Conservation (phyloP, 805 yeast species). For the Wickerhamiella sorbophila region DNA sequence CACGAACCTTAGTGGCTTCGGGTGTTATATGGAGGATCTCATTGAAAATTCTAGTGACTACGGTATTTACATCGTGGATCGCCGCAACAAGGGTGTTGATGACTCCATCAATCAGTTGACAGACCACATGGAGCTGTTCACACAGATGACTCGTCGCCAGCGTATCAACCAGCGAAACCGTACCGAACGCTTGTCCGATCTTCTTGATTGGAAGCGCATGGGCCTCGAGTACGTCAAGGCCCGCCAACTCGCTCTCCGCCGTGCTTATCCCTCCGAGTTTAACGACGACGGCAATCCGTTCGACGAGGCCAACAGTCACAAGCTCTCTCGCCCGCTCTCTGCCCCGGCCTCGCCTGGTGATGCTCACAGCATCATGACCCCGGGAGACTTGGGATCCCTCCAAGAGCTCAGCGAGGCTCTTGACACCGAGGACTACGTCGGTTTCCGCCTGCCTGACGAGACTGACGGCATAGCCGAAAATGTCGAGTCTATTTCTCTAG, state of each 20-base stretch:
- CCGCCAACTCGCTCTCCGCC: slow-evolving; percentile 73
- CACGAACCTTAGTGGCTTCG: slow-evolving; percentile 90
- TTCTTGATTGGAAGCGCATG: slow-evolving; percentile 96
- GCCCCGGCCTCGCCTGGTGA: slow-evolving; percentile 96
- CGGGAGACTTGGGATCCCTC: slow-evolving; percentile 93
- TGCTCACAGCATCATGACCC: slow-evolving; percentile 70
- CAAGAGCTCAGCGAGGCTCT: slow-evolving; percentile 72
- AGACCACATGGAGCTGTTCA: slow-evolving; percentile 78
- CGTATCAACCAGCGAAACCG: slow-evolving; percentile 95
- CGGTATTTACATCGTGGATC: slow-evolving; percentile 92
- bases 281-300: slow-evolving; percentile 23
- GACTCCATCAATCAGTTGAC: slow-evolving; percentile 85
- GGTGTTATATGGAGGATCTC: slow-evolving; percentile 96
- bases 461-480: slow-evolving; percentile 22
- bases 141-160: slow-evolving; percentile 84
- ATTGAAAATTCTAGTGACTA: slow-evolving; percentile 90
- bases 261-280: slow-evolving; percentile 86
- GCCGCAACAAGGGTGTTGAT: slow-evolving; percentile 82
- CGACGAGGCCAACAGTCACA: slow-evolving; percentile 26
- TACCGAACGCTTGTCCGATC: slow-evolving; percentile 83
- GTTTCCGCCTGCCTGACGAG: slow-evolving; percentile 29
- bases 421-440: slow-evolving; percentile 57
- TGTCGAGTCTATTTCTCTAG: neutral
- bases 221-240: slow-evolving; percentile 94
- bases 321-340: slow-evolving; percentile 79